A percentile compares a stretch with the other conserved stretches of the same genome.
Evolutionary conservation across 2,329 filamentous ascomycete species (phyloP).

Genomic region (Colletotrichum incanum): DNA sequence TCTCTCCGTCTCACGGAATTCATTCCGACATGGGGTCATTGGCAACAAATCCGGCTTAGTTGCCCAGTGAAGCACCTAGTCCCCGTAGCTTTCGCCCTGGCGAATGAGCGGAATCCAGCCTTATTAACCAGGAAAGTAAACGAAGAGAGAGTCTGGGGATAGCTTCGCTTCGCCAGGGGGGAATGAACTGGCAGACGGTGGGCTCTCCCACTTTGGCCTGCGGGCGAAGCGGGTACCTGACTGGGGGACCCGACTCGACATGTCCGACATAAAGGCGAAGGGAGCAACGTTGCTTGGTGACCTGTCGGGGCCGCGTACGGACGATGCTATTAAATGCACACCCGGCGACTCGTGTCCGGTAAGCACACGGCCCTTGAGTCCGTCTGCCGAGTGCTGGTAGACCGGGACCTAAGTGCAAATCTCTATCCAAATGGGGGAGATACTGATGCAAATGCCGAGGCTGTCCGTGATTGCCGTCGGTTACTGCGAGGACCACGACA

Average conservation of each 20-base stretch:
- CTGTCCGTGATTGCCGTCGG: constrained; percentile 16
- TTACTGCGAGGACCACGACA: constrained; percentile 7
- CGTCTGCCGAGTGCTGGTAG: neutral
- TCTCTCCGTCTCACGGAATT: neutral
- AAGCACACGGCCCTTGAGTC: neutral
- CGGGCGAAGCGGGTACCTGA: constrained; percentile 23
- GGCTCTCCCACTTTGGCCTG: constrained; percentile 4
- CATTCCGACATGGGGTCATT: neutral
- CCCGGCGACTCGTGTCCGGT: constrained; percentile 20
- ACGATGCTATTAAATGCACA: constrained; percentile 1
- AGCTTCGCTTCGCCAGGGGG: neutral
- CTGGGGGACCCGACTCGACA: neutral
- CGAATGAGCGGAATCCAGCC: neutral
- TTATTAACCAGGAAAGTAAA: neutral
- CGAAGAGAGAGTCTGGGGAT: constrained; percentile 12
- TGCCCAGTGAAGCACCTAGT: neutral
- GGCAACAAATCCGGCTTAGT: neutral
- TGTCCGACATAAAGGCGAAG: neutral
- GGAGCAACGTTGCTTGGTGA: constrained; percentile 32
- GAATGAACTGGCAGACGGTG: no score
- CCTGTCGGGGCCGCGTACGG: neutral
- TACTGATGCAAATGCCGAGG: neutral
- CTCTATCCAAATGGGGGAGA: neutral
- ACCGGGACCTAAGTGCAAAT: neutral
- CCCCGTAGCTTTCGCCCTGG: neutral